Evolutionary conservation across 805 yeast genomes (phyloP).

Genomic region (Nakazawaea ambrosiae): DNA sequence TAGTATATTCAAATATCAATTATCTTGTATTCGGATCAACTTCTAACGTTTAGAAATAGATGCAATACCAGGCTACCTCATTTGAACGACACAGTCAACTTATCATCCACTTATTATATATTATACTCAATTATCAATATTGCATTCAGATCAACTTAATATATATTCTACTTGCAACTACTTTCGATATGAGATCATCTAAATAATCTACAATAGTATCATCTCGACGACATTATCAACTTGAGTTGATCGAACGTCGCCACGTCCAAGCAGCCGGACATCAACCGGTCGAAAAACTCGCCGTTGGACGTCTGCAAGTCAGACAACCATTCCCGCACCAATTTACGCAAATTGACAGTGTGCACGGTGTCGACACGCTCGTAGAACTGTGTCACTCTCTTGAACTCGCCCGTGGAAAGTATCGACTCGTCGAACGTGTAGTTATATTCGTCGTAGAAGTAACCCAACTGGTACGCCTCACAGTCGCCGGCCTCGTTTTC

Average conservation of each 20-base stretch:
- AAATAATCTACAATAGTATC: slow-evolving; percentile 10
- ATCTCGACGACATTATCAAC: slow-evolving; percentile 1
- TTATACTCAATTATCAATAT: too few species aligned
- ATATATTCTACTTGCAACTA: too few species aligned
- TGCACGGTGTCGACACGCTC: slow-evolving; percentile 45
- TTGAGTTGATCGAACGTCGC: slow-evolving; percentile 23
- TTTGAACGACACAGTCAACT: too few species aligned
- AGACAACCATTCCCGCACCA: slow-evolving; percentile 27
- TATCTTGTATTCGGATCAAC: too few species aligned
- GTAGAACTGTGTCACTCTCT: slow-evolving; percentile 31
- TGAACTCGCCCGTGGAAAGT: slow-evolving; percentile 33
- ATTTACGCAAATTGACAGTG: slow-evolving; percentile 40
- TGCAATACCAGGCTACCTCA: too few species aligned
- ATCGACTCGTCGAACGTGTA: slow-evolving; percentile 17
- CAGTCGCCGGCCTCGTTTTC: slow-evolving; percentile 56
- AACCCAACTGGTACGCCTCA: slow-evolving; percentile 39
- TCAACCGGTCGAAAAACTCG: slow-evolving; percentile 25
- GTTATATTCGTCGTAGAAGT: slow-evolving; percentile 28
- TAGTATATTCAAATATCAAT: too few species aligned
- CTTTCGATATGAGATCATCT: slow-evolving; percentile 60
- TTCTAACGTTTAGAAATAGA: too few species aligned
- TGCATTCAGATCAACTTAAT: too few species aligned
- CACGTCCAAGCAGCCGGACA: slow-evolving; percentile 21
- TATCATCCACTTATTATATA: too few species aligned
- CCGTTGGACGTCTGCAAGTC: slow-evolving; percentile 22